Conservation (phyloP, 257 asterid species). For the Plantago ovata region DNA sequence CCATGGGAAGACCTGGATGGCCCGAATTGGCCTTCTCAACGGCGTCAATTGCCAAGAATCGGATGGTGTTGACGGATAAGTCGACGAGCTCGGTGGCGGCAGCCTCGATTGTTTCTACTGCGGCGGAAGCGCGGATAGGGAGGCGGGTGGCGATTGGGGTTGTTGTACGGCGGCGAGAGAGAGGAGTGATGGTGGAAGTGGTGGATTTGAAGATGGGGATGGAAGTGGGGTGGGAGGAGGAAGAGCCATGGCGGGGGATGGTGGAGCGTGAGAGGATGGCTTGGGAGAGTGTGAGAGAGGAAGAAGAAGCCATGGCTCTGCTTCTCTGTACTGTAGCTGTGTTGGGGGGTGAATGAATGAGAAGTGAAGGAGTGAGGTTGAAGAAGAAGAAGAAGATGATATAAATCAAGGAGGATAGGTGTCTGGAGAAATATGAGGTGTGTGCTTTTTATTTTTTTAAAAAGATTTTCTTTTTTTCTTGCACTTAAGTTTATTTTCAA, state of each 20-base stretch:
- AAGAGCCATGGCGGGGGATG: conserved; percentile 55
- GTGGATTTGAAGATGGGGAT: conserved; percentile 54
- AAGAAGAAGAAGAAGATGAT: conserved; percentile 2
- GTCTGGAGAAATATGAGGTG: conserved; percentile 20
- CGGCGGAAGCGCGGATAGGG: conserved; percentile 50
- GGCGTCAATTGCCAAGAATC: conserved; percentile 80
- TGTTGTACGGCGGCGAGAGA: conserved; percentile 24
- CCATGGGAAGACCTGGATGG: conserved; percentile 93
- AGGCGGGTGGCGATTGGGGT: conserved; percentile 26
- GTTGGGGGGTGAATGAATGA: conserved; percentile 21
- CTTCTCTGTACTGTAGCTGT: no score
- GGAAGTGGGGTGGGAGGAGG: conserved; percentile 21
- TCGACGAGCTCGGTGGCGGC: conserved; percentile 57
- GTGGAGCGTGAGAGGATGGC: conserved; percentile 73
- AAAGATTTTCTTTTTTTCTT: not conserved
- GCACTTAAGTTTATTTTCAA: not conserved
- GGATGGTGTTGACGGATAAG: conserved; percentile 72
- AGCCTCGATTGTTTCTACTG: conserved; percentile 67
- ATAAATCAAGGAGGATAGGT: conserved; percentile 5
- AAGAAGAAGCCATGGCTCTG: conserved; percentile 70
- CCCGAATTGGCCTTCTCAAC: conserved; percentile 92
- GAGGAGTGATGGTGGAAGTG: no score
- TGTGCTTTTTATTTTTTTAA: conserved; percentile 1
- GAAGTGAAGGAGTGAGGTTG: conserved; percentile 12
- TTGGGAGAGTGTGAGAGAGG: conserved; percentile 86